Percentiles rank a stretch among this genome's conserved stretches.
Evolutionary conservation across 352 stramenopile genomes (phyloP).

Genomic region (Pythium guiyangense): DNA sequence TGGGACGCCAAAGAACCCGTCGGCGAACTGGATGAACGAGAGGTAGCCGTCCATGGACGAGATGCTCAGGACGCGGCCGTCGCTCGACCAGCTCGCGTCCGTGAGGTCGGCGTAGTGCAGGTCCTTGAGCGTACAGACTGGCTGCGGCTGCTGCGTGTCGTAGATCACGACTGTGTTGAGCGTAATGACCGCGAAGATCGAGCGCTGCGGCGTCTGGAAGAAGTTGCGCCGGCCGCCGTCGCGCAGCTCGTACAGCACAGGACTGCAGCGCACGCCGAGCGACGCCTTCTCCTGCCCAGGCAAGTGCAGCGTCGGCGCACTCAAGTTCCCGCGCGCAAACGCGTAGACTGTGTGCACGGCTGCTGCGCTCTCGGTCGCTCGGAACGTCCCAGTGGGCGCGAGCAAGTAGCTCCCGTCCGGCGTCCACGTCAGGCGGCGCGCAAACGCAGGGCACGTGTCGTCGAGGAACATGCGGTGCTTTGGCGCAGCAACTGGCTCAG

Average conservation of each 20-base stretch:
- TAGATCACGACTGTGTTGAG: constrained; percentile 94
- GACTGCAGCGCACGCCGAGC: constrained; percentile 91
- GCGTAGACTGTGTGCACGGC: constrained; percentile 88
- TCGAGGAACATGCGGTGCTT: constrained; percentile 92
- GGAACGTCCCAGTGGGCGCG: constrained; percentile 76
- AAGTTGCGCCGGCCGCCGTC: constrained; percentile 34
- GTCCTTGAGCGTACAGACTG: constrained; percentile 87
- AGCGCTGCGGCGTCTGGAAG: constrained; percentile 78
- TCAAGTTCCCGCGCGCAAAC: constrained; percentile 92
- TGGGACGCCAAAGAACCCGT: constrained; percentile 74
- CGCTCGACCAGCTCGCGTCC: constrained; percentile 89
- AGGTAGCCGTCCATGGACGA: constrained; percentile 96
- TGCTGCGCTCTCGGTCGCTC: constrained; percentile 30
- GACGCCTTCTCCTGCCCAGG: constrained; percentile 91
- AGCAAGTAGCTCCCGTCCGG: constrained; percentile 92
- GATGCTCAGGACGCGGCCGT: constrained; percentile 90
- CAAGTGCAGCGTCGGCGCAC: constrained; percentile 89
- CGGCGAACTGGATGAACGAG: constrained; percentile 90
- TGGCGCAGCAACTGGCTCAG: constrained; percentile 7
- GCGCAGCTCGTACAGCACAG: constrained; percentile 87
- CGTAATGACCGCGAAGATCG: constrained; percentile 93
- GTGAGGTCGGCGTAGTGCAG: constrained; percentile 95
- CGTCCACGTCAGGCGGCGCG: constrained; percentile 90
- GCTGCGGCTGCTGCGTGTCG: constrained; percentile 88
- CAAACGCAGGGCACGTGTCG: constrained; percentile 93